A percentile compares a stretch with the other conserved stretches of the same genome.
Evolutionary conservation across 768 basidiomycete genomes (phyloP).

Genomic region (Tricholomella constricta): DNA sequence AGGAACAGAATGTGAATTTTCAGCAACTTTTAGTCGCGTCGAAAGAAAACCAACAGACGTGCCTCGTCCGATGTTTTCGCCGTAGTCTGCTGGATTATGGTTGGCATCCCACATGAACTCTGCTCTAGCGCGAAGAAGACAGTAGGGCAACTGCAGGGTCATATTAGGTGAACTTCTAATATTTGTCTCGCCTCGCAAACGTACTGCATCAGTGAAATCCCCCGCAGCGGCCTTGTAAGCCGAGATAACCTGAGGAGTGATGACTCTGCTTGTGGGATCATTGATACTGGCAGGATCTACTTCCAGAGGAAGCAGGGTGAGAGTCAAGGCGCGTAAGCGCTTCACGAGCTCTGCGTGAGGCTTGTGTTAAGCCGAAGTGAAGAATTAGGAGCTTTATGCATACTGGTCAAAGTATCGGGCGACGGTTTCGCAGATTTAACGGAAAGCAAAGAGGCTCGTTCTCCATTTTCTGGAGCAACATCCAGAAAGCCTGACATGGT

Average conservation of each 20-base stretch:
- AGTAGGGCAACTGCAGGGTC: conserved; percentile 69
- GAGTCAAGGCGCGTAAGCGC: conserved; percentile 74
- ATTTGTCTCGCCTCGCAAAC: conserved; percentile 19
- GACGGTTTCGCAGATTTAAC: conserved; percentile 52
- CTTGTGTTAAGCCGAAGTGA: background rate
- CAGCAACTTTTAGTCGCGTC: conserved; percentile 4
- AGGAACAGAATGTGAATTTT: background rate
- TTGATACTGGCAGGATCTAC: conserved; percentile 66
- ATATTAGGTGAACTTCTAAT: background rate
- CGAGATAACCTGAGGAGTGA: conserved; percentile 77
- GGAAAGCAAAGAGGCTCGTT: conserved; percentile 48
- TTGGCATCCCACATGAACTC: conserved; percentile 85
- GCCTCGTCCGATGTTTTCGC: conserved; percentile 84
- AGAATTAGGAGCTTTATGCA: conserved; percentile 21
- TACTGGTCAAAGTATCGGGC: conserved; percentile 79
- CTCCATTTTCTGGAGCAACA: conserved; percentile 35
- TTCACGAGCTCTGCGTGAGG: conserved; percentile 68
- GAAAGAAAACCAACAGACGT: conserved; percentile 16
- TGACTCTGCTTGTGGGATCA: conserved; percentile 79
- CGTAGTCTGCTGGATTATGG: conserved; percentile 81
- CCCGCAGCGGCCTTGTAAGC: conserved; percentile 83
- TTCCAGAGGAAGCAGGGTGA: conserved; percentile 78
- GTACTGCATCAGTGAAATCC: conserved; percentile 82
- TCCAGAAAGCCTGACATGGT: conserved; percentile 36
- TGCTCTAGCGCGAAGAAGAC: conserved; percentile 72